Conservation (phyloP, 805 yeast genomes). For the Cyberlindnera maritima region DNA sequence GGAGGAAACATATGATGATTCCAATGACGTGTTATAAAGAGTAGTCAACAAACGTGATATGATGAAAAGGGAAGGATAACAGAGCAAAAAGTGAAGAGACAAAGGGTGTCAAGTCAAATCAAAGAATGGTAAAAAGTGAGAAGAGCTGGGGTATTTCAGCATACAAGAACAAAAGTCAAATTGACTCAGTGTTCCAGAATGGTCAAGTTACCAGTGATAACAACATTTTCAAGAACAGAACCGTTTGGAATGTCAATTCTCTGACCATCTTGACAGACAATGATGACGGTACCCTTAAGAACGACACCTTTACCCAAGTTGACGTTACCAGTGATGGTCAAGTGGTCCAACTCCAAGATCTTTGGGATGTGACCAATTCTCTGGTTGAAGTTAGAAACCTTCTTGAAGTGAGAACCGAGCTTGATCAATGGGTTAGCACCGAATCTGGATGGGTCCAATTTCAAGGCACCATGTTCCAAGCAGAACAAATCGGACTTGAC, state of each 20-base stretch:
- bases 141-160: too few species aligned
- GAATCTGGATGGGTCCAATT: constrained; percentile 78
- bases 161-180: background rate
- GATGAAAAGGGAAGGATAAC: too few species aligned
- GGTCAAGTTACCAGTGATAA: constrained; percentile 93
- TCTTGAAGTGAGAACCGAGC: constrained; percentile 94
- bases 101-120: too few species aligned
- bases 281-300: constrained; percentile 94
- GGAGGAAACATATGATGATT: too few species aligned
- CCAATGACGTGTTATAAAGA: too few species aligned
- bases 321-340: constrained; percentile 97
- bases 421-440: constrained; percentile 93
- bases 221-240: constrained; percentile 90
- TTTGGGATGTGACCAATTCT: constrained; percentile 95
- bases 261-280: constrained; percentile 96
- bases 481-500: constrained; percentile 94
- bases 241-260: constrained; percentile 98
- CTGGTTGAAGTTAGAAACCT: constrained; percentile 84
- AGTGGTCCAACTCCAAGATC: constrained; percentile 93
- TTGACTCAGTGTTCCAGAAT: constrained; percentile 74
- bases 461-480: constrained; percentile 88
- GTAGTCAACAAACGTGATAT: too few species aligned
- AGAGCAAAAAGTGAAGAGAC: too few species aligned
- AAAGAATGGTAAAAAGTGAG: too few species aligned
- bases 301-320: constrained; percentile 85